Evolutionary conservation across 768 basidiomycete genomes (phyloP), one percentile per base, ranked within the genome.

Genomic region (Tricholoma furcatifolium): DNA sequence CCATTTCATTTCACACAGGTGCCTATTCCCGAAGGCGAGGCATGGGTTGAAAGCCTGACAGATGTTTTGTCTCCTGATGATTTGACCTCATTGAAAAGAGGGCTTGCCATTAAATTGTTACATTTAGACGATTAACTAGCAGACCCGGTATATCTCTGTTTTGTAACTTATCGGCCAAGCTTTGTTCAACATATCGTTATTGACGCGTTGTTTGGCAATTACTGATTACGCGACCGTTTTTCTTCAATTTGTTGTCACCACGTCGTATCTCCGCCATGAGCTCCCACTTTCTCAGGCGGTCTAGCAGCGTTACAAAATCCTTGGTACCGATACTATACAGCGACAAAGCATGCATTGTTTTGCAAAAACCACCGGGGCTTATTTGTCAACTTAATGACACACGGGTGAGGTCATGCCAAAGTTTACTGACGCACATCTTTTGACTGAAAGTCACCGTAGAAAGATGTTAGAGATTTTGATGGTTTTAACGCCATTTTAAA

Each of bases 351-450:
- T 51, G 79, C n/a, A 65, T 85, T 15, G 72, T 85, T 6, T 58
- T 85, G 38, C 82, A 85, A 60, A 87, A 87, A 61, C 84, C 85
- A 3, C 73, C 81, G 3, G 78, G 74, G 18, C 69, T 87, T 38
- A 63, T 82, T 11, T 83, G 80, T 51, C 85, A 86, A 65, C 61
- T 74, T 45, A 62, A 65, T 39, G 45, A 62, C 11, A 53, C 60
- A 34, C 24, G 40, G 43, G 51, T 52, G 42, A 27, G 36, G n/a
- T 3, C 10, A 1, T 43, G 23, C 2, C 32, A 34, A 27, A 30
- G 17, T 3, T 31, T 15, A 17, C 27, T 15, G 20, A 36, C n/a
- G 23, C 14, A 14, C 11, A 23, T 1, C 1, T 43, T 15, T 43
- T 45, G 32, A 43, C 12, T 1, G 18, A 23, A 5, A n/a, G 44